phyloP scores from a whole-genome alignment of 139 green algal species.

The Coelastrella sp. region DNA sequence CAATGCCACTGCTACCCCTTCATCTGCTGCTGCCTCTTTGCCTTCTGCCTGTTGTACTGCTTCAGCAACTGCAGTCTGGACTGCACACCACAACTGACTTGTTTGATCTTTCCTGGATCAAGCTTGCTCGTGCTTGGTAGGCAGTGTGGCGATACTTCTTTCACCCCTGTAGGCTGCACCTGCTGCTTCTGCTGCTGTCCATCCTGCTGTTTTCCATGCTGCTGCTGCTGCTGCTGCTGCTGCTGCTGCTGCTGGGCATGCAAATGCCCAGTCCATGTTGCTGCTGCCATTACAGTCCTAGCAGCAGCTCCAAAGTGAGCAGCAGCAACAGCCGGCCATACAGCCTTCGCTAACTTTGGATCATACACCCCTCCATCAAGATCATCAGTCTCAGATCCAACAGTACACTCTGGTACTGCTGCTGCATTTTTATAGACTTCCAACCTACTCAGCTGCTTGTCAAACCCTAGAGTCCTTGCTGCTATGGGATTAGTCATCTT shows the following conservation, averaged over 20 bases:
- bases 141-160: neutral
- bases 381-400: conserved; percentile 11
- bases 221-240: neutral
- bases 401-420: neutral
- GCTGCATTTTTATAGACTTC: neutral
- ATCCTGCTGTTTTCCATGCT: too few species aligned
- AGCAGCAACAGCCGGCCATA: conserved; percentile 27
- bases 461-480: neutral
- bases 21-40: neutral
- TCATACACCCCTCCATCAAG: conserved; percentile 24
- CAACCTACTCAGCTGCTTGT: conserved; percentile 15
- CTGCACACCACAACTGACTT: neutral
- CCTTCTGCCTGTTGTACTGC: conserved; percentile 9
- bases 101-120: too few species aligned
- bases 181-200: neutral
- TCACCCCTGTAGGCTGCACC: neutral
- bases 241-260: neutral
- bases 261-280: neutral
- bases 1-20: neutral
- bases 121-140: too few species aligned
- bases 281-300: neutral
- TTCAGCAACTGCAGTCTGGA: conserved; percentile 14
- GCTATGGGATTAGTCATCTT: neutral
- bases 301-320: neutral
- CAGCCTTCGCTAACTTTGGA: neutral